A percentile compares a stretch with the other conserved stretches of the same genome.
Evolutionary conservation across 805 yeast species (phyloP).

Genomic region (Ogataea saltuana): DNA sequence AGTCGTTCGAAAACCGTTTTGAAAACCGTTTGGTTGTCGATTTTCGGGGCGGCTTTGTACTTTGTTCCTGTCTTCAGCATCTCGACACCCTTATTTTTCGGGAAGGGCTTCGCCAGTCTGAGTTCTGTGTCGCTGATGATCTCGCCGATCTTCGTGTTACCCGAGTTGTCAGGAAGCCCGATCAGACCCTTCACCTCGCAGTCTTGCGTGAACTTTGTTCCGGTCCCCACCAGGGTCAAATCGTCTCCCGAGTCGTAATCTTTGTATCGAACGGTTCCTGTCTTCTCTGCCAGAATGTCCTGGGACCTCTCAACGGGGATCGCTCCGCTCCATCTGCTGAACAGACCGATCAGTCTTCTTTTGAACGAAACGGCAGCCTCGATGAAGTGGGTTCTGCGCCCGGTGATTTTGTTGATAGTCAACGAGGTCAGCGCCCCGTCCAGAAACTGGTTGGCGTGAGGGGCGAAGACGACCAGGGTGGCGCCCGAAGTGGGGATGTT

Average conservation of each 20-base stretch:
- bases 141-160: conserved; percentile 70
- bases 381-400: conserved; percentile 73
- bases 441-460: conserved; percentile 92
- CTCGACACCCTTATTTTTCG: conserved; percentile 46
- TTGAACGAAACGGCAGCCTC: conserved; percentile 81
- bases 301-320: conserved; percentile 94
- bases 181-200: conserved; percentile 66
- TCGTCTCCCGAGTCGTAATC: conserved; percentile 47
- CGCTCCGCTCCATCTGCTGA: conserved; percentile 73
- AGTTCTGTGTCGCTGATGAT: conserved; percentile 72
- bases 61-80: conserved; percentile 51
- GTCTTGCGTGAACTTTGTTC: conserved; percentile 65
- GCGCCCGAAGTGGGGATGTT: conserved; percentile 71
- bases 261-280: conserved; percentile 54
- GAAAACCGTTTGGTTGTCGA: conserved; percentile 81
- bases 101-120: conserved; percentile 67
- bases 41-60: conserved; percentile 72
- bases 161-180: conserved; percentile 76
- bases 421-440: conserved; percentile 69
- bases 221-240: conserved; percentile 60
- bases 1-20: conserved; percentile 78
- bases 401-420: conserved; percentile 64
- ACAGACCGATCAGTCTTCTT: conserved; percentile 66
- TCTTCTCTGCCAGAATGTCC: conserved; percentile 68
- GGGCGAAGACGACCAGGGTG: conserved; percentile 91